A percentile compares a stretch with the other conserved stretches of the same genome.
These are phyloP conservation scores for Gardenia jasminoides DNA, from an alignment of 257 asterid genomes.

Conservation along the genomic window DNA sequence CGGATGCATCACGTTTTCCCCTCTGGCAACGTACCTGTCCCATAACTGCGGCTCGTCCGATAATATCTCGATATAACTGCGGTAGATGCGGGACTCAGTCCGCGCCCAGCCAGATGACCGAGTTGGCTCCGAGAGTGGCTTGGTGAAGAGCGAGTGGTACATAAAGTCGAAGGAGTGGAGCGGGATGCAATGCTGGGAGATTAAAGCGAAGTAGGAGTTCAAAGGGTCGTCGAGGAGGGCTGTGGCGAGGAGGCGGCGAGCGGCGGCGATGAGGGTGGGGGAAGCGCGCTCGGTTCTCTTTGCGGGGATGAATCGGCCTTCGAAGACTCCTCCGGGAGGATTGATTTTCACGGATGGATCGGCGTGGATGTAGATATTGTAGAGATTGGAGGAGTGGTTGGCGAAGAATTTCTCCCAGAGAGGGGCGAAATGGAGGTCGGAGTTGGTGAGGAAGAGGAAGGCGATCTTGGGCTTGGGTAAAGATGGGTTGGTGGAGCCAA, in stretches of 20 bases:
- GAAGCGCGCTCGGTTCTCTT: constrained; percentile 84
- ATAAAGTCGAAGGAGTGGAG: constrained; percentile 56
- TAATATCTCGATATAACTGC: constrained; percentile 70
- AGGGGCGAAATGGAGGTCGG: constrained; percentile 66
- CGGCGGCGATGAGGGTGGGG: constrained; percentile 73
- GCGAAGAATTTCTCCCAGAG: constrained; percentile 67
- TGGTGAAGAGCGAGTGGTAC: constrained; percentile 56
- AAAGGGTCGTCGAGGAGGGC: constrained; percentile 68
- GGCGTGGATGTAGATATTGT: constrained; percentile 80
- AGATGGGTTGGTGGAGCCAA: constrained; percentile 55
- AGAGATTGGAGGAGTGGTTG: constrained; percentile 44
- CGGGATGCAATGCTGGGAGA: constrained; percentile 71
- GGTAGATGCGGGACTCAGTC: constrained; percentile 15
- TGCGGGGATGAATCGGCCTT: constrained; percentile 49
- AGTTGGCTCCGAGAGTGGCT: constrained; percentile 43
- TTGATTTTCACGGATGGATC: constrained; percentile 54
- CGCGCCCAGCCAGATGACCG: constrained; percentile 25
- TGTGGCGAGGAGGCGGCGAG: constrained; percentile 66
- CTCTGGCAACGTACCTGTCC: constrained; percentile 77
- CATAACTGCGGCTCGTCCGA: constrained; percentile 40
- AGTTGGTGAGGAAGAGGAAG: constrained; percentile 75
- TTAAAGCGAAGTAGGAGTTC: constrained; percentile 52
- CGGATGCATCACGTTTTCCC: constrained; percentile 66
- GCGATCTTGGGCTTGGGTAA: constrained; percentile 74
- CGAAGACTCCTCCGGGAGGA: constrained; percentile 50